Percentiles rank a stretch among this genome's conserved stretches.
These are phyloP conservation scores for Somion occarium DNA, from an alignment of 1,284 basidiomycete species.

Conservation along the genomic window DNA sequence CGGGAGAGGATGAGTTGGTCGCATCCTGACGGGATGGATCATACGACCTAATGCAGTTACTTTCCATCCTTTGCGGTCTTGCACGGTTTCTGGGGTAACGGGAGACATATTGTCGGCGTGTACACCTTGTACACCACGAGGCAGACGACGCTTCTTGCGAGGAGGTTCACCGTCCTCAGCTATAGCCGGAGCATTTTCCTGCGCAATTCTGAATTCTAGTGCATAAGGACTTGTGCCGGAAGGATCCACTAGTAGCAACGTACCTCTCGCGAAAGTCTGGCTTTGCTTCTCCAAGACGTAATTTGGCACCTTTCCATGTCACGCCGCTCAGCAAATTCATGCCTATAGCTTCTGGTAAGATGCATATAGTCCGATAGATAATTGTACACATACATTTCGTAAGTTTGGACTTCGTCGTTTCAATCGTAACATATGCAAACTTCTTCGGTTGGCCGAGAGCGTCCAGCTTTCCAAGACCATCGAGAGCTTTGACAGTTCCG, in stretches of 20 bases:
- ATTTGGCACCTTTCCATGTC: conserved; percentile 78
- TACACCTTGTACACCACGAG: conserved; percentile 31
- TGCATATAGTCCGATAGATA: conserved; percentile 5
- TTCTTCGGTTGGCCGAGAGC: conserved; percentile 60
- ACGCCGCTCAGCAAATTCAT: conserved; percentile 72
- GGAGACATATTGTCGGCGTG: conserved; percentile 58
- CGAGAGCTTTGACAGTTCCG: conserved; percentile 60
- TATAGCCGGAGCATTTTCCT: conserved; percentile 21
- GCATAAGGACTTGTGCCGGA: neutral
- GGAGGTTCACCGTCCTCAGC: conserved; percentile 21
- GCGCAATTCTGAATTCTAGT: conserved; percentile 32
- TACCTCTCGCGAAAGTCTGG: conserved; percentile 65
- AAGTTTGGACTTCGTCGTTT: conserved; percentile 54
- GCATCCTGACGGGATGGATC: conserved; percentile 61
- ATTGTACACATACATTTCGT: conserved; percentile 50
- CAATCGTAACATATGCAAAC: conserved; percentile 72
- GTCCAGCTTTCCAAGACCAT: conserved; percentile 64
- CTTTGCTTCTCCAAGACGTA: conserved; percentile 76
- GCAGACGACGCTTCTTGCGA: conserved; percentile 31
- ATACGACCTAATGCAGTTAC: conserved; percentile 62
- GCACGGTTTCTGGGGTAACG: conserved; percentile 51
- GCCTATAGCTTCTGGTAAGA: conserved; percentile 36
- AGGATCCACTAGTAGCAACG: conserved; percentile 10
- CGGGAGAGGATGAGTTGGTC: conserved; percentile 57
- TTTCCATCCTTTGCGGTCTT: conserved; percentile 54